Evolutionary conservation across 345 rosid species (phyloP), one percentile per base, ranked within the genome.

Genomic region (Populus alba): DNA sequence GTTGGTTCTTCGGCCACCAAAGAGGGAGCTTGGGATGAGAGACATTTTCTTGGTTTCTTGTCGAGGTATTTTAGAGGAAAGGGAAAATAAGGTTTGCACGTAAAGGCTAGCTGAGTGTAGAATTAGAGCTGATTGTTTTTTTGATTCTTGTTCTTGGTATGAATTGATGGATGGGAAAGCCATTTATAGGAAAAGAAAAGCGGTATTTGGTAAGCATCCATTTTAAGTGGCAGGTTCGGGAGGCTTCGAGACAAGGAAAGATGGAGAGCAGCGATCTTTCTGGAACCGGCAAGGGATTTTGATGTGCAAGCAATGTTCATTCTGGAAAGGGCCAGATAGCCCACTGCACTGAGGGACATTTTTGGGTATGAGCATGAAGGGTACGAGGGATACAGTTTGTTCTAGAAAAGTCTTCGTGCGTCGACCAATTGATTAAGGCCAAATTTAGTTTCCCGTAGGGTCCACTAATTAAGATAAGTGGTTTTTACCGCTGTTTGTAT

Each of bases 1-100:
- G 77, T 74, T 74, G 16, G 51, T 41, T 5, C 70, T 74, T 7
- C 77, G 67, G 70, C 69, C 69, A 17, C 70, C 70, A 8, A 72
- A 37, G 45, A 61, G 7, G 45, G 33, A n/a, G 66, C 37, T n/a
- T 9, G 33, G 68, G 29, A 55, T 39, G 0, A 73, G 51, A 6
- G 76, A 55, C 76, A 73, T 73, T 57, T 37, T 73, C 53, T 23
- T 43, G 11, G 29, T 41, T 69, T 12, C 18, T 69, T 41, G 39
- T 10, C 3, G 47, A 2, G 15, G 47, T 43, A 11, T 43, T 57
- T 59, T 29, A n/a, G 63, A 3, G 0, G 10, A 66, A 38, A 17
- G 6, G 4, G 47, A 2, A 0, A 20, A 33, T 0, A 16, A 22
- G 39, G 45, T 0, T 9, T 1, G 25, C 41, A 17, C 7, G 27